phyloP scores from a whole-genome alignment of 352 stramenopile species.

The Phytopythium vexans region DNA sequence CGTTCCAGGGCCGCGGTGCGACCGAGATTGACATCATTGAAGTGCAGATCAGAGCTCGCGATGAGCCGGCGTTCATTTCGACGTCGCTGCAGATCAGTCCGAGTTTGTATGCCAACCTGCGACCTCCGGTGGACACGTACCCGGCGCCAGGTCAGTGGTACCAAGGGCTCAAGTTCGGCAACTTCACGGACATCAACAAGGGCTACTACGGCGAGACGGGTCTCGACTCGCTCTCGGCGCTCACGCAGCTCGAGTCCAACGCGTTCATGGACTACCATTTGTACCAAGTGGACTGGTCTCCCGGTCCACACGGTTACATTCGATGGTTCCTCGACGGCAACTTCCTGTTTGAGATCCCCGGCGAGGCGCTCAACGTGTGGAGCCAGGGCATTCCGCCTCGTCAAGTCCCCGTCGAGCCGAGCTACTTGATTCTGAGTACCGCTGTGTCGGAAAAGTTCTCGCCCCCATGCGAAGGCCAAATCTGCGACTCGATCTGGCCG shows the following conservation, averaged over 20 bases:
- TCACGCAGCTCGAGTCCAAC: slow-evolving; percentile 89
- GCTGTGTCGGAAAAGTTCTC: slow-evolving; percentile 96
- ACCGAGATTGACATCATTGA: slow-evolving; percentile 98
- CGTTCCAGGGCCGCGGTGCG: slow-evolving; percentile 89
- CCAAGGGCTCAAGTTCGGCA: slow-evolving; percentile 76
- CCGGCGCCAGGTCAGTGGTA: slow-evolving; percentile 89
- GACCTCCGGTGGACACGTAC: slow-evolving; percentile 48
- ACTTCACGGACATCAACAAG: slow-evolving; percentile 89
- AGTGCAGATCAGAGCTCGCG: slow-evolving; percentile 77
- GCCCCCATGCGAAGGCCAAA: slow-evolving; percentile 87
- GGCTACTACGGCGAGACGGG: slow-evolving; percentile 94
- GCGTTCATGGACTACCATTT: slow-evolving; percentile 93
- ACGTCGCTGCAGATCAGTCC: slow-evolving; percentile 93
- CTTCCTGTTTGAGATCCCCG: slow-evolving; percentile 93
- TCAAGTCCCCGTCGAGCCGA: slow-evolving; percentile 94
- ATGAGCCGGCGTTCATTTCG: slow-evolving; percentile 89
- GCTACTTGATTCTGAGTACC: slow-evolving; percentile 97
- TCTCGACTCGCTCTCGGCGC: slow-evolving; percentile 93
- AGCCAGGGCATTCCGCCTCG: slow-evolving; percentile 58
- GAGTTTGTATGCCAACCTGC: slow-evolving; percentile 63
- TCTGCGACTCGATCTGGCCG: slow-evolving; percentile 91
- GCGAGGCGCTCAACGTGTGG: slow-evolving; percentile 82
- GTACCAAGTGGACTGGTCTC: slow-evolving; percentile 96
- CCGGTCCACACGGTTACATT: slow-evolving; percentile 89
- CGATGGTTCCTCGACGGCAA: slow-evolving; percentile 93